These are phyloP conservation scores for Pseudogymnoascus sp. DNA, from an alignment of 2,329 filamentous ascomycete species.

Conservation along the genomic window DNA sequence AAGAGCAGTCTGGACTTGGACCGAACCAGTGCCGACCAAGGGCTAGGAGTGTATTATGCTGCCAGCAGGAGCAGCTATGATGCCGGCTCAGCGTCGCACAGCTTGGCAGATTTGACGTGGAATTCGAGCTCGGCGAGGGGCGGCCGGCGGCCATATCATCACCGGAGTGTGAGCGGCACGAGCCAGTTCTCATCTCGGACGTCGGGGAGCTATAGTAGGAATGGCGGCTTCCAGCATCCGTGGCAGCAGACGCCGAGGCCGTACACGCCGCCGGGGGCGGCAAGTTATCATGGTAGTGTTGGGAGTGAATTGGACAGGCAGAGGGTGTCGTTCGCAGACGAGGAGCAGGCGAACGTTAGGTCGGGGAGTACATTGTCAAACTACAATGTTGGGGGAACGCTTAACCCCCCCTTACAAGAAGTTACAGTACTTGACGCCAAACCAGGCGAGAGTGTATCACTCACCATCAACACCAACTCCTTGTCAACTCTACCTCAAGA, in stretches of 20 bases:
- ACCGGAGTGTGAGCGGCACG: neutral
- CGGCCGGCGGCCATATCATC: neutral
- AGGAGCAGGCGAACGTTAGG: neutral
- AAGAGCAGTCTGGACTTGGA: neutral
- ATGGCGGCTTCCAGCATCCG: conserved; percentile 44
- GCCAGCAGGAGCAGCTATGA: neutral
- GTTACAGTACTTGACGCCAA: conserved; percentile 4
- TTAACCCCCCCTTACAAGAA: neutral
- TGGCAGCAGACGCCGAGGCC: conserved; percentile 53
- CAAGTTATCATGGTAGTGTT: neutral
- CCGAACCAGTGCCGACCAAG: neutral
- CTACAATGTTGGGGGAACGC: neutral
- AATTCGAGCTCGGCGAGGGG: conserved; percentile 1
- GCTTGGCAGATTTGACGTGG: neutral
- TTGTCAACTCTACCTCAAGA: neutral
- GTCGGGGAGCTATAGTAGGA: conserved; percentile 3
- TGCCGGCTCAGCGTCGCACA: neutral
- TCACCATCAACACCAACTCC: conserved; percentile 3
- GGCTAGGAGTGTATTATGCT: neutral
- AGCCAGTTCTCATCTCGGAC: neutral
- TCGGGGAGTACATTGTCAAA: neutral
- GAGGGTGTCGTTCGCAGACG: neutral
- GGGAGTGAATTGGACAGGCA: neutral
- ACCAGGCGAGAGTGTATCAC: conserved; percentile 4
- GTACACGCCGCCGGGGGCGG: conserved; percentile 40